Evolutionary conservation across 305 asterid species (phyloP).

Genomic region (Withania somnifera): DNA sequence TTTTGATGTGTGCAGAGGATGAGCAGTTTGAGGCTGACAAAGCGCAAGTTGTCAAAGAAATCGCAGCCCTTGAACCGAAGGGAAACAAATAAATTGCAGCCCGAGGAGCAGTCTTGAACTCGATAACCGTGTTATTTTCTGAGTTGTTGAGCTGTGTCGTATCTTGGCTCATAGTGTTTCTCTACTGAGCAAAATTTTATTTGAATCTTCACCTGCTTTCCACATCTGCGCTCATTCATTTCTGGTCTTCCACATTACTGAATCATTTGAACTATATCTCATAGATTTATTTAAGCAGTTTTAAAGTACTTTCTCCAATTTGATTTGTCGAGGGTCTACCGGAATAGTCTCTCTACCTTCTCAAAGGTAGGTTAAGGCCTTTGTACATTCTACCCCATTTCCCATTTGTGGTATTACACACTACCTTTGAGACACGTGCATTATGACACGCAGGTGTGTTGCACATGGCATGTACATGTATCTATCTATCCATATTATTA

Average conservation of each 20-base stretch:
- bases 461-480: too few species aligned
- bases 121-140: conserved; percentile 4
- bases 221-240: not conserved
- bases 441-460: too few species aligned
- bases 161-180: conserved; percentile 6
- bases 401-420: too few species aligned
- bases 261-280: not conserved
- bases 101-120: conserved; percentile 1
- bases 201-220: not conserved
- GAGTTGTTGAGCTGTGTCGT: conserved; percentile 15
- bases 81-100: conserved; percentile 7
- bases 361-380: too few species aligned
- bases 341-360: not conserved
- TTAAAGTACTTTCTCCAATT: not conserved
- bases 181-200: not conserved
- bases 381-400: too few species aligned
- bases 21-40: conserved; percentile 94
- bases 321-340: not conserved
- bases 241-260: not conserved
- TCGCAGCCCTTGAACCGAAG: conserved; percentile 85
- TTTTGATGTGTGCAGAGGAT: conserved; percentile 52
- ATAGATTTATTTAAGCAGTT: not conserved
- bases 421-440: too few species aligned
- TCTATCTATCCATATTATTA: too few species aligned
- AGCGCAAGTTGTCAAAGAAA: conserved; percentile 91